Percentiles rank a stretch among this genome's conserved stretches.
These are phyloP conservation scores for Trypanosoma conorhini DNA, from an alignment of 208 protist genomes.

Conservation along the genomic window DNA sequence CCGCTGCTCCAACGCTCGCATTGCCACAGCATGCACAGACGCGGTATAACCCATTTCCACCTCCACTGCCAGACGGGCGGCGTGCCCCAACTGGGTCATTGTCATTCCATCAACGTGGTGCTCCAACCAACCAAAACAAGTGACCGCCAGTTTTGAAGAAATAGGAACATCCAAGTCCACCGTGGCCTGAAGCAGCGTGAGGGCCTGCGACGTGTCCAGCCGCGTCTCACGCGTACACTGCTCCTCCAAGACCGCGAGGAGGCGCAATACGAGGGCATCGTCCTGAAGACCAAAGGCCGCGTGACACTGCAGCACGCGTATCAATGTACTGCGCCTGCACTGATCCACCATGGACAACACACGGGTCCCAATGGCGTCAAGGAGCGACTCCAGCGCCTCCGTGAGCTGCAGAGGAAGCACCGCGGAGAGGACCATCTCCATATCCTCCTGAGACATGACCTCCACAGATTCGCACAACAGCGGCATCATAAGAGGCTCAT, in stretches of 20 bases:
- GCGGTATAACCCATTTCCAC: slow-evolving; percentile 86
- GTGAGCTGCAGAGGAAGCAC: slow-evolving; percentile 39
- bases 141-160: slow-evolving; percentile 48
- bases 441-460: slow-evolving; percentile 69
- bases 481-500: slow-evolving; percentile 51
- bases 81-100: slow-evolving; percentile 52
- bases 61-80: slow-evolving; percentile 52
- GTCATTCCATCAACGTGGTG: slow-evolving; percentile 47
- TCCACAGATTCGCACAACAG: slow-evolving; percentile 44
- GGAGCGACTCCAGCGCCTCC: slow-evolving; percentile 44
- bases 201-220: slow-evolving; percentile 57
- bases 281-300: slow-evolving; percentile 52
- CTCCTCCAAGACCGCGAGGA: slow-evolving; percentile 48
- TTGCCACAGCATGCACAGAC: slow-evolving; percentile 57
- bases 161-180: slow-evolving; percentile 43
- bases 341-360: slow-evolving; percentile 57
- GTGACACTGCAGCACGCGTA: slow-evolving; percentile 84
- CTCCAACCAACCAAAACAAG: slow-evolving; percentile 69
- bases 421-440: slow-evolving; percentile 73
- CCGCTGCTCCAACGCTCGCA: slow-evolving; percentile 69
- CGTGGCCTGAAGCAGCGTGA: slow-evolving; percentile 63
- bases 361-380: slow-evolving; percentile 79
- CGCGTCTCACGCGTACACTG: slow-evolving; percentile 59
- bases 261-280: slow-evolving; percentile 40
- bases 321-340: slow-evolving; percentile 71